Evolutionary conservation across 2,329 filamentous ascomycete species (phyloP), one percentile per base, ranked within the genome.

Genomic region (Aspergillus ustus): DNA sequence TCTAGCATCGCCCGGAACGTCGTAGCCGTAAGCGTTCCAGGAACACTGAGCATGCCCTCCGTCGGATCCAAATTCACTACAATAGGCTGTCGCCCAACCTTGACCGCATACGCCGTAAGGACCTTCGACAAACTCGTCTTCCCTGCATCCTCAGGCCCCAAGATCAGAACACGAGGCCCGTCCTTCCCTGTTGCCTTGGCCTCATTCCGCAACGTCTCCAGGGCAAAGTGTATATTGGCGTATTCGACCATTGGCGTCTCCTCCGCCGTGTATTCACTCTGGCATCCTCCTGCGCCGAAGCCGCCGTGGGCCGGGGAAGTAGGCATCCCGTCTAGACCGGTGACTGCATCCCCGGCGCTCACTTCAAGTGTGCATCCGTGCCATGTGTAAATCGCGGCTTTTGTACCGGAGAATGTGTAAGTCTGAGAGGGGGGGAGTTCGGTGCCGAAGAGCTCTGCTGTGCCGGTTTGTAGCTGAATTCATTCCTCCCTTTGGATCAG

Each of bases 371-470:
- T 88, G 78, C 93, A 97, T 70, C 95, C 94, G 72, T 94, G 88
- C 90, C 92, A 97, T 54, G 93, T 96, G 76, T 91, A 91, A 71
- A 99, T 90, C 63, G 94, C 93, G 61, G 91, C 91, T 80, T 96
- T 96, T 68, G 86, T 86, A 59, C 92, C 91, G 50, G 86, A 85
- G 77, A 99, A 94, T 34, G 84, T 89, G 80, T 98, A 98, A 9
- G 86, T 84, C 55, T 90, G 90, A 60, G 90, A 90, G 9, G 87
- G 84, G 11, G 93, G 93, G 48, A 99, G 89, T 80, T 99, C 95
- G 59, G 94, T 93, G 73, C 95, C 95, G 74, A 98, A 97, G 72
- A 96, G 88, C 77, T 99, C 95, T 52, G 94, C 95, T 1, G 89
- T 92, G 63, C 95, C 95, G 37, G 85, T 87, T 59, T 92, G 79